phyloP scores from a whole-genome alignment of 306 rosid genomes.

The Biancaea sappan region DNA sequence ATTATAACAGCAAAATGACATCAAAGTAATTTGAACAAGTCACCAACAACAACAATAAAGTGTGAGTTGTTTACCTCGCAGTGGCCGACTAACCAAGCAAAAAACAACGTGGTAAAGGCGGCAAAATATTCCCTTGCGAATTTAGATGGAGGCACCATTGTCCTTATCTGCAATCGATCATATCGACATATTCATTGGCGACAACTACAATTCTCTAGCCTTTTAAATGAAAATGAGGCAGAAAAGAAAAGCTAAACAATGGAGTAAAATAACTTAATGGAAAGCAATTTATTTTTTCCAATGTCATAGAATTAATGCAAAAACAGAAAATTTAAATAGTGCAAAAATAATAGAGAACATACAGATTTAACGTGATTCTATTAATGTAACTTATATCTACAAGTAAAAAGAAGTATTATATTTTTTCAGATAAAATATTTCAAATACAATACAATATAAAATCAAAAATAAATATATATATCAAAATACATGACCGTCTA shows the following conservation, averaged over 20 bases:
- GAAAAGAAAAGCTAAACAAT: background rate
- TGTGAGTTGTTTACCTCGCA: constrained; percentile 61
- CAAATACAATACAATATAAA: too few species aligned
- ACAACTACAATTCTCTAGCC: constrained; percentile 16
- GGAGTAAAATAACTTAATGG: too few species aligned
- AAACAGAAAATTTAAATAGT: too few species aligned
- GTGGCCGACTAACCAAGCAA: constrained; percentile 89
- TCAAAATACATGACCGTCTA: too few species aligned
- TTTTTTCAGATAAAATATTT: too few species aligned
- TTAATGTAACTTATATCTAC: too few species aligned
- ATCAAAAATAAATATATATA: too few species aligned
- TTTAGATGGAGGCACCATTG: constrained; percentile 66
- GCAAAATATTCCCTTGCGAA: constrained; percentile 77
- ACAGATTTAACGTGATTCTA: too few species aligned
- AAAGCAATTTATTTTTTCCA: too few species aligned
- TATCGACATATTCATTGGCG: constrained; percentile 7
- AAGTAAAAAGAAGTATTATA: too few species aligned
- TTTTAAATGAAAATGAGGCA: background rate
- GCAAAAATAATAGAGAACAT: too few species aligned
- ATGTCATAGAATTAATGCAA: too few species aligned
- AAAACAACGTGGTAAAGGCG: constrained; percentile 69
- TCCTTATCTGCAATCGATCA: constrained; percentile 59
- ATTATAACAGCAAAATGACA: constrained; percentile 2
- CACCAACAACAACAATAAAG: background rate
- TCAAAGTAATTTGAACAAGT: constrained; percentile 10